A percentile compares a stretch with the other conserved stretches of the same genome.
Evolutionary conservation across 305 asterid species (phyloP).

Genomic region (Solanum hybrid): DNA sequence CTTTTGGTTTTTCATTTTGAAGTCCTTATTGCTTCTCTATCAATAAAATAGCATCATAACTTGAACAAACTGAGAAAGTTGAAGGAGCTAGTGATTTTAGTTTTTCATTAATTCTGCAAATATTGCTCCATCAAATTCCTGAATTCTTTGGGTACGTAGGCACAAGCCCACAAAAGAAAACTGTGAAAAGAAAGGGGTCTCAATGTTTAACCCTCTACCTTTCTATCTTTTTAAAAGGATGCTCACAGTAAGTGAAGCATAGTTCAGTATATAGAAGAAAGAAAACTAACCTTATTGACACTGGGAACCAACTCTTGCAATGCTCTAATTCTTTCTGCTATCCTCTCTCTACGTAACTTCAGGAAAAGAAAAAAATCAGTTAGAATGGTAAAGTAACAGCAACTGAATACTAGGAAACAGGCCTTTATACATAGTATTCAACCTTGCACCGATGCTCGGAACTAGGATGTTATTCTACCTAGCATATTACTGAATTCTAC

Average conservation of each 20-base stretch:
- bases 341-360: slow-evolving; percentile 86
- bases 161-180: neutral
- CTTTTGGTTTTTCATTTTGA: neutral
- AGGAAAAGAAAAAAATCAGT: slow-evolving; percentile 6
- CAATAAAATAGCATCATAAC: neutral
- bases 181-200: neutral
- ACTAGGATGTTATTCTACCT: neutral
- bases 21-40: neutral
- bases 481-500: neutral
- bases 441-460: neutral
- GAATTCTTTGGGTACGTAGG: neutral
- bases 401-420: neutral
- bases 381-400: neutral
- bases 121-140: neutral
- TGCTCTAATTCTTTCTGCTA: slow-evolving; percentile 93
- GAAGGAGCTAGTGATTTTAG: neutral
- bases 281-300: slow-evolving; percentile 77
- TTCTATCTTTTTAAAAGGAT: neutral
- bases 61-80: neutral
- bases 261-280: neutral
- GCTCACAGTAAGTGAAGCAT: neutral
- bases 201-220: neutral
- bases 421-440: neutral
- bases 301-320: slow-evolving; percentile 96
- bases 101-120: neutral